Evolutionary conservation across 768 basidiomycete genomes (phyloP).

Genomic region (Asterophora parasitica): DNA sequence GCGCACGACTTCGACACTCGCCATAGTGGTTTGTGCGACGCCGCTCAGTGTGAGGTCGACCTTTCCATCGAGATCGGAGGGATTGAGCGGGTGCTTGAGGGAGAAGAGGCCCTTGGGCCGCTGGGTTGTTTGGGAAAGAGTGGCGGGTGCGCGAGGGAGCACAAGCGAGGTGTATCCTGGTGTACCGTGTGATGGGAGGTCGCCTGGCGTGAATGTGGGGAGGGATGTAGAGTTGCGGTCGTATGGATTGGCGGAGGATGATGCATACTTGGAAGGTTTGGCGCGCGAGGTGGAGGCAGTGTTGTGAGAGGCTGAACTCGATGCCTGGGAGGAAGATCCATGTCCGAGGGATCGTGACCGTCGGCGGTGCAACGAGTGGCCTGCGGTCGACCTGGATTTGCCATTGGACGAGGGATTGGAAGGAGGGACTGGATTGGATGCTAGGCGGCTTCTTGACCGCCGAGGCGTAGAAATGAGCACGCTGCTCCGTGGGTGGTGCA

Average conservation of each 20-base stretch:
- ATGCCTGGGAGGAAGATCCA: slow-evolving; percentile 6
- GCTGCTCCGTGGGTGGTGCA: slow-evolving; percentile 16
- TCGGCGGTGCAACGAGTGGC: slow-evolving; percentile 6
- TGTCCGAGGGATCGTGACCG: slow-evolving; percentile 19
- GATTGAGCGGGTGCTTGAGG: slow-evolving; percentile 1
- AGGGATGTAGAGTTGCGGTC: slow-evolving; percentile 16
- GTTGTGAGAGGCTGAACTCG: slow-evolving; percentile 10
- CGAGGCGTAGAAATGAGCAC: slow-evolving; percentile 19
- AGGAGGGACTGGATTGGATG: slow-evolving; percentile 8
- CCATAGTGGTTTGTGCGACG: slow-evolving; percentile 85
- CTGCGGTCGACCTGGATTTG: slow-evolving; percentile 1
- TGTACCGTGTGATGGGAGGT: slow-evolving; percentile 49
- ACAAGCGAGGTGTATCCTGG: slow-evolving; percentile 52
- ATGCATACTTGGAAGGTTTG: slow-evolving; percentile 16
- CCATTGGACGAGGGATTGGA: not conserved
- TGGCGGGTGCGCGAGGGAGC: slow-evolving; percentile 46
- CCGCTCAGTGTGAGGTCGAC: slow-evolving; percentile 75
- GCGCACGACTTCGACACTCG: slow-evolving; percentile 72
- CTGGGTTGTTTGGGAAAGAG: slow-evolving; percentile 21
- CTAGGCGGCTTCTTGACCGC: slow-evolving; percentile 10
- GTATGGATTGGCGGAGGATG: slow-evolving; percentile 21
- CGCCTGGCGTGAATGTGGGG: slow-evolving; percentile 26
- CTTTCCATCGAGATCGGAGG: slow-evolving; percentile 37
- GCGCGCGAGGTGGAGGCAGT: slow-evolving; percentile 5
- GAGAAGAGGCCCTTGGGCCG: slow-evolving; percentile 15